A percentile compares a stretch with the other conserved stretches of the same genome.
These are phyloP conservation scores for Ettlia oleoabundans DNA, from an alignment of 139 green algal species.

Conservation along the genomic window DNA sequence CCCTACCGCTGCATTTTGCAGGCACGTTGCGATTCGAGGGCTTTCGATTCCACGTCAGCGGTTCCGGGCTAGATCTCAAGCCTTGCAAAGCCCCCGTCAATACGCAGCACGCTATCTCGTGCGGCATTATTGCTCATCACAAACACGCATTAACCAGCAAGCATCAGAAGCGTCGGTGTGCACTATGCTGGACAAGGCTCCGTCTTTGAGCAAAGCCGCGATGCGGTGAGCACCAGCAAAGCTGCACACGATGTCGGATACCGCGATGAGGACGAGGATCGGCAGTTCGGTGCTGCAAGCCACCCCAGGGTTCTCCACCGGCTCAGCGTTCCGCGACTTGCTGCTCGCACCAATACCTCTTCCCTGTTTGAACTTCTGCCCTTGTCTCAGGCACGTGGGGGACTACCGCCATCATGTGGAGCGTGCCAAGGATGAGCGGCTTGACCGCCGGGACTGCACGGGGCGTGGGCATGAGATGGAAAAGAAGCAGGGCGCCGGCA, in stretches of 20 bases:
- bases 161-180: background rate
- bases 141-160: too few species aligned
- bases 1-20: too few species aligned
- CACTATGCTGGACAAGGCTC: background rate
- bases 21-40: too few species aligned
- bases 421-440: slow-evolving; percentile 31
- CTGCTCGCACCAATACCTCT: background rate
- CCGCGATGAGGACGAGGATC: too few species aligned
- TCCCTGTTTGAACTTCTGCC: background rate
- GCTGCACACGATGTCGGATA: too few species aligned
- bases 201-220: slow-evolving; percentile 1
- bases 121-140: too few species aligned
- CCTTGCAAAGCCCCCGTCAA: background rate
- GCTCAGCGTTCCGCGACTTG: too few species aligned
- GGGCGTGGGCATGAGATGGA: slow-evolving; percentile 68
- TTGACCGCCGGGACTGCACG: slow-evolving; percentile 74
- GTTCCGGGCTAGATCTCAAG: too few species aligned
- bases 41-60: too few species aligned
- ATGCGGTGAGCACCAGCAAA: slow-evolving; percentile 16
- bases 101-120: background rate
- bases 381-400: background rate
- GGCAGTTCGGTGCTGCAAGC: too few species aligned
- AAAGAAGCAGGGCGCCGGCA: slow-evolving; percentile 72
- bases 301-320: too few species aligned
- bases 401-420: background rate